These are phyloP conservation scores for Deinandra increscens DNA, from an alignment of 129 eudicot species.

Conservation along the genomic window DNA sequence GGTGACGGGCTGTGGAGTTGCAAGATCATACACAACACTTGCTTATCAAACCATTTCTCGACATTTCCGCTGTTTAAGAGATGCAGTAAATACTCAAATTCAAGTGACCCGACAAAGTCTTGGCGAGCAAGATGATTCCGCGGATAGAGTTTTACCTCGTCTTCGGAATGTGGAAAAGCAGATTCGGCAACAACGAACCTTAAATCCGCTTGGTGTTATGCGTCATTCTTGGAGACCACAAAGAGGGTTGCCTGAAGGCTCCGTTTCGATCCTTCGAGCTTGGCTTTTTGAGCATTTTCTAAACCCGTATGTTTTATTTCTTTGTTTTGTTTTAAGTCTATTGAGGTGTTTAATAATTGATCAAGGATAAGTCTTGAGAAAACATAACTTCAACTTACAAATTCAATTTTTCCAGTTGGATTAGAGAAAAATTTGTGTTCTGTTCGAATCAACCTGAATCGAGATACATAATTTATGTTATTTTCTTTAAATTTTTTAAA, in stretches of 20 bases:
- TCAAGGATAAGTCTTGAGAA: too few relatives aligned
- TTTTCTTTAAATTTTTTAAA: too few relatives aligned
- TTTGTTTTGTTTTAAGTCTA: too few relatives aligned
- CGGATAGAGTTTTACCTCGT: slow-evolving; percentile 57
- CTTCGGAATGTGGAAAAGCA: slow-evolving; percentile 79
- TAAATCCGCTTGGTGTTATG: slow-evolving; percentile 71
- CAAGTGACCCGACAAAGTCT: slow-evolving; percentile 48
- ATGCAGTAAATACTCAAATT: slow-evolving; percentile 63
- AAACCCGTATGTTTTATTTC: slow-evolving; percentile 67
- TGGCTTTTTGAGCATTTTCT: slow-evolving; percentile 97
- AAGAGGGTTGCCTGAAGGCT: slow-evolving; percentile 84
- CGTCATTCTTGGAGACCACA: slow-evolving; percentile 97
- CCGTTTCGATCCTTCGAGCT: slow-evolving; percentile 88
- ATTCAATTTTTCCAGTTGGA: too few relatives aligned
- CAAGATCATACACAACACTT: slow-evolving; percentile 70
- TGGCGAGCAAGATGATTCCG: slow-evolving; percentile 65
- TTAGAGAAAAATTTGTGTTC: too few relatives aligned
- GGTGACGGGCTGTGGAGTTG: slow-evolving; percentile 72
- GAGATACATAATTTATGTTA: background rate
- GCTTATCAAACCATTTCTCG: slow-evolving; percentile 76
- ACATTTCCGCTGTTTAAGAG: slow-evolving; percentile 76
- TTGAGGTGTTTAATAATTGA: too few relatives aligned
- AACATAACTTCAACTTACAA: too few relatives aligned
- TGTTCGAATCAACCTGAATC: background rate
- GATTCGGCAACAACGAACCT: slow-evolving; percentile 64